Evolutionary conservation across 371 early-diverging fungal species (phyloP).

Genomic region (Circinella umbellata): DNA sequence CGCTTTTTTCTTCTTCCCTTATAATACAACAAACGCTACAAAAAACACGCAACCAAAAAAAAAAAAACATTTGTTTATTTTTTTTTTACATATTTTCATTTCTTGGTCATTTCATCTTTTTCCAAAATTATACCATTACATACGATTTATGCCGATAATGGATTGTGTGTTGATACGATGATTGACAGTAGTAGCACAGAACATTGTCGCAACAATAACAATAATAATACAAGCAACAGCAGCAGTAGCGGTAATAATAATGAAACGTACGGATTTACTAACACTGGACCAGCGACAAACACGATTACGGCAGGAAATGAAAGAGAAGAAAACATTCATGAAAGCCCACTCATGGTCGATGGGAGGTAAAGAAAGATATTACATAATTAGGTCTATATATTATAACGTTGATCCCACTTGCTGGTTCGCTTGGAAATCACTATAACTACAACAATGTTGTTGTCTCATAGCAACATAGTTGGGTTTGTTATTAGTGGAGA

Average conservation of each 20-base stretch:
- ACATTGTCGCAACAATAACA: slow-evolving; percentile 4
- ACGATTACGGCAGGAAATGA: neutral
- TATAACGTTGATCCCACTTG: neutral
- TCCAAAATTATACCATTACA: slow-evolving; percentile 1
- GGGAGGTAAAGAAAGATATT: neutral
- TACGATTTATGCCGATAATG: slow-evolving; percentile 14
- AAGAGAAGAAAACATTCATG: neutral
- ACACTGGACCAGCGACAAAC: too few species aligned
- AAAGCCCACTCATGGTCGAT: slow-evolving; percentile 1
- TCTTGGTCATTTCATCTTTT: neutral
- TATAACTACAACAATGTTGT: too few species aligned
- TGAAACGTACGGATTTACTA: neutral
- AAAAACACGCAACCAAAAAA: too few species aligned
- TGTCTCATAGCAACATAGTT: too few species aligned
- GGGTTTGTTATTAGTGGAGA: too few species aligned
- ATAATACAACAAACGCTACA: too few species aligned
- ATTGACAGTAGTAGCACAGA: slow-evolving; percentile 16
- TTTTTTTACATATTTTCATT: too few species aligned
- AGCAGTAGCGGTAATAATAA: neutral
- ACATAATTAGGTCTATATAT: too few species aligned
- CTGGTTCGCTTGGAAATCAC: neutral
- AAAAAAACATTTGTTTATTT: too few species aligned
- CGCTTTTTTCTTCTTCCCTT: too few species aligned
- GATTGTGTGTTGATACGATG: slow-evolving; percentile 17
- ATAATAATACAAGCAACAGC: neutral